Base-by-base conservation (phyloP, 306 rosid genomes). In the Prunus salicina region DNA sequence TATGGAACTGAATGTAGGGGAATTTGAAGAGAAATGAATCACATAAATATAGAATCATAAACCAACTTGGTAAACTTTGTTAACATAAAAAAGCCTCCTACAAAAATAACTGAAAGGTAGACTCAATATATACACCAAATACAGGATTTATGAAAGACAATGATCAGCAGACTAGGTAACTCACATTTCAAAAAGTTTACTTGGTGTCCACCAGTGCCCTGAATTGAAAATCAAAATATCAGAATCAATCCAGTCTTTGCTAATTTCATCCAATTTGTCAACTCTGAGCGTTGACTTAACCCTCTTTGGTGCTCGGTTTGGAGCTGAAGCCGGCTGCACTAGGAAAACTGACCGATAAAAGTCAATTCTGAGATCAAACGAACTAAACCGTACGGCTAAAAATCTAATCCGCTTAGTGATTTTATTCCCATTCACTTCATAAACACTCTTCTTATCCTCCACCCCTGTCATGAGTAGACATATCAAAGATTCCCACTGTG, bases 401-500 rank as follows among this genome's bases (percentile, higher is more conserved):
- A 90, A 90, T 78, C 89, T 79, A 46, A 90, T 92, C 85, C 75
- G 83, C 76, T 84, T 92, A 0, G 87, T 92, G 79, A 95, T 95
- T 77, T 78, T 74, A 18, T 84, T 83, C 76, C 95, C 95, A 64
- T 92, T 90, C 78, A 90, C 79, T 78, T 95, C 97, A 71, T 88
- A 89, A 20, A 95, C 97, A 80, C 89, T 90, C 62, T 55, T 86
- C 87, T 85, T 91, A 72, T 92, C 73, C 68, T 95, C 91, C 77
- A 95, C 90, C 34, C 96, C 99, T 7, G 88, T 84, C 97, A 89
- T 86, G 15, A 95, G 86, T 88, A 95, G 69, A 73, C 97, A 90
- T 64, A 92, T 84, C 83, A 89, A 84, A 61, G 99, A 95, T 82
- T 92, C 99, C 99, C 97, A 92, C 60, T 95, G 99, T 4, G 99